Evolutionary conservation across 768 basidiomycete species (phyloP).

Genomic region (Hypholoma sublateritium): DNA sequence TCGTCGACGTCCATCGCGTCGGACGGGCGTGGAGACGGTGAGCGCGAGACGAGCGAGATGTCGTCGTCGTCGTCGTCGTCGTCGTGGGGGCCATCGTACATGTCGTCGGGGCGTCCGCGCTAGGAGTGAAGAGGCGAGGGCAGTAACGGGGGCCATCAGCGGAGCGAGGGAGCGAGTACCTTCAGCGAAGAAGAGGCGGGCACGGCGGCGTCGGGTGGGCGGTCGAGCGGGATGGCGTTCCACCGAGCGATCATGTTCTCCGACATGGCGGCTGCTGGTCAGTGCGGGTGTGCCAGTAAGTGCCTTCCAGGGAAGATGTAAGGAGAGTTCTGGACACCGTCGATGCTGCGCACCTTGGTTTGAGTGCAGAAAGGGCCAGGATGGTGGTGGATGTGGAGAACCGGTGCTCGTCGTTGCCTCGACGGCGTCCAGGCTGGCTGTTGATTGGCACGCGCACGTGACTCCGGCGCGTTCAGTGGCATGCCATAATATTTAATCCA

Average conservation of each 20-base stretch:
- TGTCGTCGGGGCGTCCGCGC: slow-evolving; percentile 63
- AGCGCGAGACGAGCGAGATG: slow-evolving; percentile 70
- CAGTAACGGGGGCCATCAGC: slow-evolving; percentile 50
- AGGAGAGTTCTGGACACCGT: not conserved
- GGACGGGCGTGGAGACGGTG: slow-evolving; percentile 63
- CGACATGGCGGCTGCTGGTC: slow-evolving; percentile 47
- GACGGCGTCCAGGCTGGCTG: not conserved
- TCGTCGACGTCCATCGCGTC: slow-evolving; percentile 54
- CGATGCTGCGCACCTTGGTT: too few relatives aligned
- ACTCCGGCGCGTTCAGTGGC: slow-evolving; percentile 20
- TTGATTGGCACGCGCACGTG: slow-evolving; percentile 22
- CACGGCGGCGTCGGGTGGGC: slow-evolving; percentile 20
- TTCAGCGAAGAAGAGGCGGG: slow-evolving; percentile 37
- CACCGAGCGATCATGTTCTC: slow-evolving; percentile 63
- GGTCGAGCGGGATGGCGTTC: slow-evolving; percentile 63
- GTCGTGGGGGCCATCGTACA: slow-evolving; percentile 29
- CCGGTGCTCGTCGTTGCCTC: not conserved
- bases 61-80: slow-evolving; percentile 64
- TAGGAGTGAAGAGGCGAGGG: slow-evolving; percentile 56
- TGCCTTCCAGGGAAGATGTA: not conserved
- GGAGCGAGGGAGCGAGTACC: slow-evolving; percentile 64
- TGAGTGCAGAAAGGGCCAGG: not conserved
- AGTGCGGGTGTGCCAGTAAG: not conserved
- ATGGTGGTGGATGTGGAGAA: not conserved
- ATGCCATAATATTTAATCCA: too few relatives aligned